Evolutionary conservation across 139 green algal genomes (phyloP).

Genomic region (Tetradesmus obliquus): DNA sequence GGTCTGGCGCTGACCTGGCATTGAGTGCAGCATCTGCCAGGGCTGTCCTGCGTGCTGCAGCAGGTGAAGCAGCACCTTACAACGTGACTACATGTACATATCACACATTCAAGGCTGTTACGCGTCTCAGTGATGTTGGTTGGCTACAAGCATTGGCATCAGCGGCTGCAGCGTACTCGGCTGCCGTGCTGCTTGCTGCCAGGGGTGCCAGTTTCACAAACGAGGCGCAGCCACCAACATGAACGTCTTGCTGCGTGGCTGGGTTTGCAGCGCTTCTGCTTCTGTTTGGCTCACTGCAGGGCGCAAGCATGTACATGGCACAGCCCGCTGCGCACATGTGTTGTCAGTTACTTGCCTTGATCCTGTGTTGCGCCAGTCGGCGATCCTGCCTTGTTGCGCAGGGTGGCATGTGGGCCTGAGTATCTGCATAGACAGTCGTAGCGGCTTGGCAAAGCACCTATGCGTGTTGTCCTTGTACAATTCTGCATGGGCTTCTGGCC

Average conservation of each 20-base stretch:
- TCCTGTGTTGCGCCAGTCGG: no score
- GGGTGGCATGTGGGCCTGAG: no score
- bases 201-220: background rate
- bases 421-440: no score
- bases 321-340: no score
- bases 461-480: background rate
- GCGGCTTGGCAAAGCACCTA: no score
- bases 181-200: background rate
- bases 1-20: no score
- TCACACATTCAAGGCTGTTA: background rate
- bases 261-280: background rate
- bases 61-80: background rate
- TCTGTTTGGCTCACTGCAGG: background rate
- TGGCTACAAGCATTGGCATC: background rate
- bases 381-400: no score
- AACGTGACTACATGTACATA: background rate
- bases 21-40: background rate
- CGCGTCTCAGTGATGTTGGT: background rate
- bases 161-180: background rate
- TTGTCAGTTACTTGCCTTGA: no score
- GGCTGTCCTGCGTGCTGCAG: background rate
- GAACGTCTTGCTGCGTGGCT: no score
- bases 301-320: background rate
- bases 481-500: background rate
- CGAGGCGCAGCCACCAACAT: no score